Evolutionary conservation across 2,329 filamentous ascomycete species (phyloP), one percentile per base, ranked within the genome.

Genomic region (Hymenoscyphus albidus): DNA sequence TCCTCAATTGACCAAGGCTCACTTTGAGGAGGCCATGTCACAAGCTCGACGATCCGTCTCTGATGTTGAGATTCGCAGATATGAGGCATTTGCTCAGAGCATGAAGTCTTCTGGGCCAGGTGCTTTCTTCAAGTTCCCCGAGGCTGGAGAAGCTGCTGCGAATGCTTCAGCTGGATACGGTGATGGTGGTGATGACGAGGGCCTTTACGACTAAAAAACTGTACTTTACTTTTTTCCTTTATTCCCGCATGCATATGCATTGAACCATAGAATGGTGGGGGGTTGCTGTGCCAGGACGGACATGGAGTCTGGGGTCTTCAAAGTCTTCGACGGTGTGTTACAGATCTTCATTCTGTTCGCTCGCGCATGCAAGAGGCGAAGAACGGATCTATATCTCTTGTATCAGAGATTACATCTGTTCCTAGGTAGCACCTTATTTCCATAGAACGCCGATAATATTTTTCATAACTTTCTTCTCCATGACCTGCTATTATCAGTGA

Each of bases 11-110:
- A 98, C 95, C 73, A 95, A 92, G 81, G 90, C 89, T 65, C 95
- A 99, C 81, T 99, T 99, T 77, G 94, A 98, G 83, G 95, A 99
- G 84, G 95, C 95, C 56, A 99, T 99, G 95, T 88, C 91, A 78
- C 89, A 90, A 79, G 95, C 95, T 69, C 90, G 95, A 78, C 88
- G 91, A 77, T 98, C 95, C 35, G 95, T 99, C 72, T 93, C 87
- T 64, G 95, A 99, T 72, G 94, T 98, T 27, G 95, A 99, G 84
- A 96, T 99, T 74, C 91, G 95, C 76, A 90, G 94, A 67, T 99
- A 99, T 81, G 95, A 99, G 84, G 94, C 95, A 4, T 99, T 99
- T 75, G 91, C 94, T 51, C 94, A 98, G 82, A 94, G 94, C 78
- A 96, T 99, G 93, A 99, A 99, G 91, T 97, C 96, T 78, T 88